Conservation (phyloP, 2,329 filamentous ascomycete genomes). For the Penicillium sp. region DNA sequence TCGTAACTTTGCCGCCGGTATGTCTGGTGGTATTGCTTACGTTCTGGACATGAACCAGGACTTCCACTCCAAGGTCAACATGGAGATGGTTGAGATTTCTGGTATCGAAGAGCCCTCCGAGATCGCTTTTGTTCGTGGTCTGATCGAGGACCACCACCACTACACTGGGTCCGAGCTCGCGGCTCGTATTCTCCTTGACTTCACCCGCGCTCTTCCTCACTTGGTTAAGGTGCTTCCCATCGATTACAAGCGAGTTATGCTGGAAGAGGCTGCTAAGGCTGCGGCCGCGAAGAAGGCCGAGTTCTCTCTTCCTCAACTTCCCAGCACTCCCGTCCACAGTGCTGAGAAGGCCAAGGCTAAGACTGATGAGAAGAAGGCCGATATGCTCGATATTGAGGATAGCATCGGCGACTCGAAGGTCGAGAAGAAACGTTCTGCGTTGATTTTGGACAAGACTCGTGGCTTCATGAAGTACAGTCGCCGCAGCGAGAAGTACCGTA, state of each 20-base stretch:
- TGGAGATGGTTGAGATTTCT: conserved; percentile 93
- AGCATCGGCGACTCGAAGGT: conserved; percentile 78
- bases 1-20: conserved; percentile 96
- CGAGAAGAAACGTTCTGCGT: conserved; percentile 84
- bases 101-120: conserved; percentile 81
- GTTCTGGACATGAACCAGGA: conserved; percentile 86
- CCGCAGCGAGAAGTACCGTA: conserved; percentile 89
- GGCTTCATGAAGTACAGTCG: conserved; percentile 98
- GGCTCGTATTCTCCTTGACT: conserved; percentile 90
- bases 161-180: conserved; percentile 96
- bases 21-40: conserved; percentile 97
- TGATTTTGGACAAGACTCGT: conserved; percentile 95
- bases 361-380: conserved; percentile 64
- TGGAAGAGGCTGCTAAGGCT: conserved; percentile 81
- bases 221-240: conserved; percentile 93
- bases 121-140: conserved; percentile 83
- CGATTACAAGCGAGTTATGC: conserved; percentile 92
- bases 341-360: conserved; percentile 60
- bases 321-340: conserved; percentile 54
- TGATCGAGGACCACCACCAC: conserved; percentile 96
- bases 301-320: conserved; percentile 75
- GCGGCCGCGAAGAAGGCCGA: conserved; percentile 81
- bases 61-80: conserved; percentile 91
- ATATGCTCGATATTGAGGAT: conserved; percentile 86
- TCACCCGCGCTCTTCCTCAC: conserved; percentile 82